Evolutionary conservation across 2,329 filamentous ascomycete species (phyloP).

Genomic region (Curvularia sp.): DNA sequence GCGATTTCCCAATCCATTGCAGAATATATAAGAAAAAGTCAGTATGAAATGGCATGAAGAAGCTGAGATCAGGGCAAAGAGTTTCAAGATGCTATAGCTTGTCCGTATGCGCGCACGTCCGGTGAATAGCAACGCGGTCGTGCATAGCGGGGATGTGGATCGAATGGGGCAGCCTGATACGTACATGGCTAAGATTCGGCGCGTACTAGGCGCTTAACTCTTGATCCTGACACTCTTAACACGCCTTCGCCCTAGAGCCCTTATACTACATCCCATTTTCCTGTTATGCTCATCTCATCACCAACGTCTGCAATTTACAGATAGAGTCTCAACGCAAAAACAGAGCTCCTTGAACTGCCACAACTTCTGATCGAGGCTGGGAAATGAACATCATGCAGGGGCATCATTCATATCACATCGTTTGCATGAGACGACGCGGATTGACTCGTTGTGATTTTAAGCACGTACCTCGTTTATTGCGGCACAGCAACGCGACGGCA

Average conservation of each 20-base stretch:
- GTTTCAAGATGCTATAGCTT: background rate
- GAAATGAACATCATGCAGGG: background rate
- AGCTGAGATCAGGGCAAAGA: background rate
- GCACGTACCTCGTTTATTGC: background rate
- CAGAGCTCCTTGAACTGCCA: background rate
- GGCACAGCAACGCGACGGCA: background rate
- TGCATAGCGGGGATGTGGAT: background rate
- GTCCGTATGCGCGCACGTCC: background rate
- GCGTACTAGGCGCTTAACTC: background rate
- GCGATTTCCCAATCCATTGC: conserved; percentile 2
- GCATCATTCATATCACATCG: background rate
- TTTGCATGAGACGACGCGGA: background rate
- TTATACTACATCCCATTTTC: background rate
- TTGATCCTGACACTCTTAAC: background rate
- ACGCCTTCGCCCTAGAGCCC: background rate
- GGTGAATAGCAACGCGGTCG: background rate
- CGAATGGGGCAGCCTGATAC: background rate
- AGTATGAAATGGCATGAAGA: background rate
- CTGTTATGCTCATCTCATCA: background rate
- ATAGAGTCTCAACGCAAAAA: background rate
- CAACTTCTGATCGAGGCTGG: background rate
- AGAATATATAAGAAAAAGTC: background rate
- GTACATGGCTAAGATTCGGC: background rate
- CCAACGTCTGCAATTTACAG: background rate
- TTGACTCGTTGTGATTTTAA: background rate